These are phyloP conservation scores for Xerophyta viscosa DNA, from an alignment of 106 monocot genomes.

Conservation along the genomic window DNA sequence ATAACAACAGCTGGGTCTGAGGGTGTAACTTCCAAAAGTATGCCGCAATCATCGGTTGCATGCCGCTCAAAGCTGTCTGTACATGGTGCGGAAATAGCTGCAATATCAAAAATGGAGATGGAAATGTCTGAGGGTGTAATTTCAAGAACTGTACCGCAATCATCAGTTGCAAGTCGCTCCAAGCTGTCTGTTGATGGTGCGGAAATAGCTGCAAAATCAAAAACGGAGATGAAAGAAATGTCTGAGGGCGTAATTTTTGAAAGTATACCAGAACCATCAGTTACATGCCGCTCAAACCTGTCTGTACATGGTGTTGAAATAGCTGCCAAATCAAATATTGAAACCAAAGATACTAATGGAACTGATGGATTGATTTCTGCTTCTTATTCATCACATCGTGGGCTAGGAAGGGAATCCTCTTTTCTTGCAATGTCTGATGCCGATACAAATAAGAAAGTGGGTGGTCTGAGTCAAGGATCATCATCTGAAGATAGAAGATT, in stretches of 20 bases:
- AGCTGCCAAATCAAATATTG: background rate
- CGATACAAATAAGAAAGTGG: constrained; percentile 6
- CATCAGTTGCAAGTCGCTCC: too few species aligned
- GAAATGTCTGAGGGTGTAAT: too few species aligned
- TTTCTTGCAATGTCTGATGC: background rate
- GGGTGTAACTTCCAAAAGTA: constrained; percentile 5
- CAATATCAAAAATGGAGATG: too few species aligned
- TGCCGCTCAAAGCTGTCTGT: background rate
- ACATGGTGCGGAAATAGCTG: too few species aligned
- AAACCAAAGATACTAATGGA: background rate
- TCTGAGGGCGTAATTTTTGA: constrained; percentile 1
- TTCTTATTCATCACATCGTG: constrained; percentile 7
- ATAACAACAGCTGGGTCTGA: constrained; percentile 1
- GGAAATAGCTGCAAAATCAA: too few species aligned
- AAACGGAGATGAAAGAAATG: too few species aligned
- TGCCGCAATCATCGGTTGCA: background rate
- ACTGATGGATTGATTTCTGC: background rate
- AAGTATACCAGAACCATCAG: background rate
- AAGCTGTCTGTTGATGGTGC: too few species aligned
- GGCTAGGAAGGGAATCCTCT: constrained; percentile 4
- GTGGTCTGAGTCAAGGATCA: constrained; percentile 4
- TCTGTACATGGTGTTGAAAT: too few species aligned
- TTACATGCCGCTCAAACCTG: background rate
- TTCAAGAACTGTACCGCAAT: too few species aligned
- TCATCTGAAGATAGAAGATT: constrained; percentile 1